Base-by-base conservation (phyloP, 2,329 filamentous ascomycete genomes). In the Pseudohalonectria lignicola region DNA sequence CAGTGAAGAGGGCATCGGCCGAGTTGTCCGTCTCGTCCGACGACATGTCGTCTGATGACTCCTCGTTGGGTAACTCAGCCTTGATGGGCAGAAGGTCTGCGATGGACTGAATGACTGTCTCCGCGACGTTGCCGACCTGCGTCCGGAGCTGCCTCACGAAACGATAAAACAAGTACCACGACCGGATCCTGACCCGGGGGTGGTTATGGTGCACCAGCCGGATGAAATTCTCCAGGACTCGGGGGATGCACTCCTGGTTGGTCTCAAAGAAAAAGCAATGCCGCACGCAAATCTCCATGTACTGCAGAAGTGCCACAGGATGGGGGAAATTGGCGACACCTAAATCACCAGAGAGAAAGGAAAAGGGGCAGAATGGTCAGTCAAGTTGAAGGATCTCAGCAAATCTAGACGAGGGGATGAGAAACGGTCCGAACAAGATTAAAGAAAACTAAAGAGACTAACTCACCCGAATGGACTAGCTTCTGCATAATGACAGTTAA, bases 261-360 rank as follows among this genome's bases (percentile, higher is more conserved):
- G 78, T 77, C 53, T 96, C 88, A 55, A 98, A 96, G 58, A 95
- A 94, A 20, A 79, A 76, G 55, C 82, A 85, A 61, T 98, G 98
- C 36, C 92, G 81, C 39, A 94, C 88, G 57, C 88, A 94, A 26
- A 94, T 94, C 58, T 98, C 92, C 88, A 98, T 95, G 54, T 94
- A 98, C 61, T 95, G 87, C 17, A 98, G 69, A 45, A 95, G 77
- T 37, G 95, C 88, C 13, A 88, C 86, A 2, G 92, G 90, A 55
- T 96, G 92, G 13, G 81, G 78, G 58, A 90, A 93, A 31, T 73
- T 82, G 42, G 86, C 81, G 47, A 95, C 82, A 48, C 85, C 86
- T 88, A 47, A 10, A 17, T 3, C 5, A 19, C 15, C n/a, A n/a
- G n/a, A n/a, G n/a, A n/a, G n/a, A n/a, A n/a, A n/a, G n/a, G n/a